phyloP scores from a whole-genome alignment of 345 rosid genomes.

The Eucalyptus albens region DNA sequence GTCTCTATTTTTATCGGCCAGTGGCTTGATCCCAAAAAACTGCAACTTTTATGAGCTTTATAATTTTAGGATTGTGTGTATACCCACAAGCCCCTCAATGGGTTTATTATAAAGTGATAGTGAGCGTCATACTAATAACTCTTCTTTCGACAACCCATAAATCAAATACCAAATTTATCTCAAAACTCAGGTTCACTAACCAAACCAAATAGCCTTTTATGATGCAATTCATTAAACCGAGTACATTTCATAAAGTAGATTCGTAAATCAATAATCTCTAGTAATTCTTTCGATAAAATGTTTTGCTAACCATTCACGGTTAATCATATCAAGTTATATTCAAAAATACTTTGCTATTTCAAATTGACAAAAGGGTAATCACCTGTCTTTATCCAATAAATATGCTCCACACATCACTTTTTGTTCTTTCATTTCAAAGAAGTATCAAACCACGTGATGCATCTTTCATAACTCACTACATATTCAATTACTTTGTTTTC shows the following conservation, averaged over 20 bases:
- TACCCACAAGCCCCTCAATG: neutral
- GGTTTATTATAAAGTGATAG: neutral
- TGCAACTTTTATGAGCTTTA: neutral
- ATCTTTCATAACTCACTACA: neutral
- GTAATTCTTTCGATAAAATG: neutral
- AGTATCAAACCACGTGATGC: neutral
- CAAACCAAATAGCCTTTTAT: neutral
- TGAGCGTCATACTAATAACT: neutral
- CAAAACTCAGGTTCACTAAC: neutral
- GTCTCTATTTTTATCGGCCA: accelerated
- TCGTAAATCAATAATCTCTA: neutral
- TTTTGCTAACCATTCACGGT: neutral
- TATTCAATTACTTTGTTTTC: neutral
- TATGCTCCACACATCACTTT: neutral
- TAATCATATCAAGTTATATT: neutral
- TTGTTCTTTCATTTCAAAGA: neutral
- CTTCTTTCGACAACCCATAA: neutral
- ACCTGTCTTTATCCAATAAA: neutral
- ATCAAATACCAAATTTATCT: neutral
- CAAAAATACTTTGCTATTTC: neutral
- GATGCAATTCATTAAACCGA: neutral
- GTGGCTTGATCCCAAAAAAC: neutral
- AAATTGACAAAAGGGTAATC: neutral
- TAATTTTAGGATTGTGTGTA: neutral
- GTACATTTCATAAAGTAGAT: neutral